phyloP scores from a whole-genome alignment of 148 eudicot species.

The Camellia granthamiana region DNA sequence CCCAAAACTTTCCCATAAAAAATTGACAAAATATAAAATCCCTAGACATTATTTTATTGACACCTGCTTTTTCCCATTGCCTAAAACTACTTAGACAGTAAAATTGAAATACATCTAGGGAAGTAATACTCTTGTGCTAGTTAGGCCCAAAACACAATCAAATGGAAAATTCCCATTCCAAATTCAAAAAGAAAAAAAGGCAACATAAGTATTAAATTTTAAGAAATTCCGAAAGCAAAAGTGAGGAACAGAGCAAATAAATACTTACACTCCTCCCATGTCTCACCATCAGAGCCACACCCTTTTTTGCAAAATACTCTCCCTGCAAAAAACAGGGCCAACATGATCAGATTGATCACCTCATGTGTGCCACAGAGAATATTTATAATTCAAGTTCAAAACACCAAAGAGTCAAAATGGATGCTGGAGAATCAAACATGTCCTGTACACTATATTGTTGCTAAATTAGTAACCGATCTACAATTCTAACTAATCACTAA shows the following conservation, averaged over 20 bases:
- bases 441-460: background rate
- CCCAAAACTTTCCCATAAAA: no score
- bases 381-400: background rate
- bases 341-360: background rate
- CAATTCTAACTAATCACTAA: background rate
- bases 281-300: conserved; percentile 82
- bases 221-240: background rate
- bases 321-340: conserved; percentile 44
- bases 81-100: no score
- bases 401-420: background rate
- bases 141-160: no score
- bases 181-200: no score
- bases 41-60: no score
- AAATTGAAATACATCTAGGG: no score
- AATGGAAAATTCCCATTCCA: no score
- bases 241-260: conserved; percentile 10
- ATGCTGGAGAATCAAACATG: background rate
- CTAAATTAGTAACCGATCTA: background rate
- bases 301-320: conserved; percentile 99
- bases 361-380: background rate
- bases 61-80: no score
- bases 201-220: background rate
- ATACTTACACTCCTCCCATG: conserved; percentile 93
- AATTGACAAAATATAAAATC: no score
- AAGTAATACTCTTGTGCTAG: no score